Conservation (phyloP, 345 rosid genomes). For the Corymbia maculata region DNA sequence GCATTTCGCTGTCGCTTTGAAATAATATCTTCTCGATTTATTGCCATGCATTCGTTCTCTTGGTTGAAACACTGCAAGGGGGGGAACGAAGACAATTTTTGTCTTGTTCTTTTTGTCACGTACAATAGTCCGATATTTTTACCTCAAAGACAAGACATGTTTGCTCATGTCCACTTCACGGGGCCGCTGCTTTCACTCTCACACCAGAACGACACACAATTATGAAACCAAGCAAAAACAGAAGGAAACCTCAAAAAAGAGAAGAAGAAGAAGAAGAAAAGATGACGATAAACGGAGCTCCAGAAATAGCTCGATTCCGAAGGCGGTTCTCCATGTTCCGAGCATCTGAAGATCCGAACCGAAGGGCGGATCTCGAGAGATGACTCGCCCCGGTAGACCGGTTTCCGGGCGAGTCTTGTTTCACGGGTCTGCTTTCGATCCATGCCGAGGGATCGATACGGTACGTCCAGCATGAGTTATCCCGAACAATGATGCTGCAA, state of each 20-base stretch:
- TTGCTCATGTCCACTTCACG: neutral
- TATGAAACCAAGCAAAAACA: neutral
- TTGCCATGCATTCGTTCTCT: neutral
- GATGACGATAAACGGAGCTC: neutral
- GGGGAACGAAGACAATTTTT: neutral
- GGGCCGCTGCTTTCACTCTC: neutral
- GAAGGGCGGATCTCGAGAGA: neutral
- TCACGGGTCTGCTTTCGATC: neutral
- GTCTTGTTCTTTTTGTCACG: neutral
- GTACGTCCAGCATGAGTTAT: neutral
- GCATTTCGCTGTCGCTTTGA: neutral
- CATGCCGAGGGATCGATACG: neutral
- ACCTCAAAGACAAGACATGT: neutral
- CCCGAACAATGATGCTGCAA: neutral
- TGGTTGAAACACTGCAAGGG: neutral
- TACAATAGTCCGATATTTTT: neutral
- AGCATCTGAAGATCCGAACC: neutral
- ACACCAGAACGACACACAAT: neutral
- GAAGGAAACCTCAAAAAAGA: neutral
- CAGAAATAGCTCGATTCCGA: neutral
- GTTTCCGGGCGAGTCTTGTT: neutral
- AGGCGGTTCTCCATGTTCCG: neutral
- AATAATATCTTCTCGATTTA: neutral
- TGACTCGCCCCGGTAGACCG: neutral
- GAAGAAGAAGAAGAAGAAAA: neutral